Evolutionary conservation across 2,329 filamentous ascomycete genomes (phyloP), one percentile per base, ranked within the genome.

Genomic region (Talaromyces sp.): DNA sequence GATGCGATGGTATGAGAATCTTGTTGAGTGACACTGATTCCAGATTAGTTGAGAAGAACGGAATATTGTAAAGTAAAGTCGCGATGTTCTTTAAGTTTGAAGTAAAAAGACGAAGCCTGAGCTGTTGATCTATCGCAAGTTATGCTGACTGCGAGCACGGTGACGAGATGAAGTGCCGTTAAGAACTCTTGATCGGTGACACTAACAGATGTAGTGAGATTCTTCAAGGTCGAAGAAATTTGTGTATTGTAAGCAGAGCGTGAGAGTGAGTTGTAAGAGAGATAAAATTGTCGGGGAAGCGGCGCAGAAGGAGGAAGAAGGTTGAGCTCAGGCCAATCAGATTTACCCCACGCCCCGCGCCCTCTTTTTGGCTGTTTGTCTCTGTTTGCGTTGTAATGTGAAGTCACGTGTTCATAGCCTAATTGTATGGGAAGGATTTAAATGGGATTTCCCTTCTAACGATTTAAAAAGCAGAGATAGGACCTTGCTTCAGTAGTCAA

Each of bases 291-390:
- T 45, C 22, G 19, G 17, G 27, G 15, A 37, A 33, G 59, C 27
- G 45, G 27, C 17, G 45, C 19, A 33, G 41, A 35, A 61, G 19
- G 43, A 61, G 27, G 31, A 39, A 22, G 43, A 49, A 43, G 19
- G 39, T 33, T 35, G 27, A 35, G 41, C 31, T 61, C 31, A 19
- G 45, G n/a, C 54, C 63, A 56, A 50, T 47, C 47, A 58, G 54
- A 17, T 50, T 41, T 58, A 47, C 37, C 41, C 25, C 33, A 65
- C 15, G 35, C 22, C 37, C 50, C 49, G 33, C 37, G 17, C 10
- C 15, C 41, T 19, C 31, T 54, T 61, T 61, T 25, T 27, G 22
- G 11, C 47, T 47, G 45, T 47, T 31, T 31, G 13, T 27, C 47
- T 27, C 5, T 3, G 15, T 31, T 31, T 52, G 15, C 15, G 31